These are phyloP conservation scores for Coniferiporia weirii DNA, from an alignment of 1,284 basidiomycete genomes.

Conservation along the genomic window DNA sequence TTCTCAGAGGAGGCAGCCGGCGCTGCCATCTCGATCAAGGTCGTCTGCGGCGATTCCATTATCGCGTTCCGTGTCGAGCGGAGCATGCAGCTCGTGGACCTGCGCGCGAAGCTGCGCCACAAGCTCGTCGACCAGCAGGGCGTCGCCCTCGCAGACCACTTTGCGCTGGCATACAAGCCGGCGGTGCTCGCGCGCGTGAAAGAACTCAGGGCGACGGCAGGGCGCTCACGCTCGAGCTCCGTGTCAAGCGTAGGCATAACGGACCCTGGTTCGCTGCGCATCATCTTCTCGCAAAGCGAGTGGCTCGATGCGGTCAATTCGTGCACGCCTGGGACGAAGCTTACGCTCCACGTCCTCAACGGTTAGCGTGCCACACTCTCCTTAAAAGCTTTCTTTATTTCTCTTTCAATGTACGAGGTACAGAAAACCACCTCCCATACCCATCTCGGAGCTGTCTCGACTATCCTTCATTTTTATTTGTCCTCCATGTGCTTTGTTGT, in stretches of 20 bases:
- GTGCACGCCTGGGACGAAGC: slow-evolving; percentile 23
- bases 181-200: slow-evolving; percentile 15
- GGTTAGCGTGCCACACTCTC: slow-evolving; percentile 16
- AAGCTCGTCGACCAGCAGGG: slow-evolving; percentile 60
- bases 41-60: slow-evolving; percentile 40
- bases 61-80: slow-evolving; percentile 53
- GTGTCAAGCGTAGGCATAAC: slow-evolving; percentile 28
- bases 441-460: background rate
- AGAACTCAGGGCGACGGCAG: slow-evolving; percentile 18
- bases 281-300: slow-evolving; percentile 23
- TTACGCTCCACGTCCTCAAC: slow-evolving; percentile 31
- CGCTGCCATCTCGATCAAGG: slow-evolving; percentile 55
- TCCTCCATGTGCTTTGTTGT: background rate
- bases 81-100: slow-evolving; percentile 39
- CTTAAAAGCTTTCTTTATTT: background rate
- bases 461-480: background rate
- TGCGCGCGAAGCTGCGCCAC: slow-evolving; percentile 52
- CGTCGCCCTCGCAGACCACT: slow-evolving; percentile 44
- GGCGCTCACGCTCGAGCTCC: slow-evolving; percentile 32
- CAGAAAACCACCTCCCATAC: background rate
- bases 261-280: slow-evolving; percentile 3
- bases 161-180: slow-evolving; percentile 44
- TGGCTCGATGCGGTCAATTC: slow-evolving; percentile 34
- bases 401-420: background rate
- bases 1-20: slow-evolving; percentile 18